Evolutionary conservation across 2,329 filamentous ascomycete genomes (phyloP), one percentile per base, ranked within the genome.

Genomic region (Fusarium fracticaudum): DNA sequence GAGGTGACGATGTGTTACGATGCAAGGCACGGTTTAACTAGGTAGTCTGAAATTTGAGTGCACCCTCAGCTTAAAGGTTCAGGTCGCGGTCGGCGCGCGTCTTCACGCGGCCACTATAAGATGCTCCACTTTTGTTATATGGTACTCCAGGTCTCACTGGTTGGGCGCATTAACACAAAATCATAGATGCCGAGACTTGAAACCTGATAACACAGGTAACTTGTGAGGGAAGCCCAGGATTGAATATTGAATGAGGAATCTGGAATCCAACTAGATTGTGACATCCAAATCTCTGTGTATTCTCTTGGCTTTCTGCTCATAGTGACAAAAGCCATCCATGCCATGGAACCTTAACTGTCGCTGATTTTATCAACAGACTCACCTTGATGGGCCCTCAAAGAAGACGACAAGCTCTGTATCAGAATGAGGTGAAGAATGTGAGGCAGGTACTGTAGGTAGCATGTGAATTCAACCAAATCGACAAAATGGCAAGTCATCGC

Each of bases 41-140:
- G 26, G 26, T 29, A 35, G 51, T 67, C 63, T 47, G 72, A 75
- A 75, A 75, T 75, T 75, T 75, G 60, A 75, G 65, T 73, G 50
- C 33, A 63, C 54, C 37, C 62, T 54, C 62, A 68, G 29, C 58
- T 45, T 45, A 68, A 71, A 57, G 55, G 41, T 48, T 58, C n/a
- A 33, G 41, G 60, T 70, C 69, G 72, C 72, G 72, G 54, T 73
- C 58, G 38, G 45, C 35, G 59, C 66, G 64, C 72, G 72, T 72
- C 71, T 59, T 55, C 45, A 74, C 72, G 72, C 72, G 68, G 68
- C 55, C 73, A 75, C 73, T 76, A 72, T 76, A 76, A 65, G 38
- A 6, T 4, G 67, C 17, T 26, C 72, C 72, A 74, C 58, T 63
- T 41, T 58, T 51, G 26, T 15, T 31, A 14, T 41, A 31, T 54